These are phyloP conservation scores for Psilocybe mexicana DNA, from an alignment of 1,284 basidiomycete species.

Conservation along the genomic window DNA sequence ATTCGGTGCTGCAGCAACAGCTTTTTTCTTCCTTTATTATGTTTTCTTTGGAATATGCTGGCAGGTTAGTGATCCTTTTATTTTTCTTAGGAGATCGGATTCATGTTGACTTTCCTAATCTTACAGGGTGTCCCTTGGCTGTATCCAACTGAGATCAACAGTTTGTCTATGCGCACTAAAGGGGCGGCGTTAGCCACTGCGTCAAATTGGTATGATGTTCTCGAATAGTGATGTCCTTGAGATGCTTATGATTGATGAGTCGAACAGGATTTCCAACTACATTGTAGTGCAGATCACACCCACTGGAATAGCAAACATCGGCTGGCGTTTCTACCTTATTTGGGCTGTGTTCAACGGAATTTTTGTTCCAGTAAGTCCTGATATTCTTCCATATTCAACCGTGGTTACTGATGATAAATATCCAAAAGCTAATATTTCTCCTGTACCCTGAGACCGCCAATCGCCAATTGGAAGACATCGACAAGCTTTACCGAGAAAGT, in stretches of 20 bases:
- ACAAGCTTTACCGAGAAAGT: conserved; percentile 45
- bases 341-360: conserved; percentile 47
- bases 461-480: conserved; percentile 48
- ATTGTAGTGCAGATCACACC: conserved; percentile 48
- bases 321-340: conserved; percentile 48
- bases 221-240: too few relatives aligned
- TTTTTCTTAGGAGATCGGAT: neutral
- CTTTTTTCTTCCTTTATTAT: conserved; percentile 70
- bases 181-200: conserved; percentile 71
- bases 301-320: conserved; percentile 41
- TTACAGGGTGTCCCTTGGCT: conserved; percentile 63
- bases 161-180: conserved; percentile 63
- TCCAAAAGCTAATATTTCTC: conserved; percentile 39
- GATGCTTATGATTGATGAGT: neutral
- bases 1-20: conserved; percentile 47
- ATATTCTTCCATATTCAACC: neutral
- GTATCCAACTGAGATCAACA: conserved; percentile 66
- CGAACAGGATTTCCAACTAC: conserved; percentile 58
- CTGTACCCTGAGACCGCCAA: conserved; percentile 50
- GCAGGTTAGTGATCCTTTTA: conserved; percentile 43
- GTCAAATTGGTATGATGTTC: conserved; percentile 50
- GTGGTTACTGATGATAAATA: neutral
- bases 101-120: neutral
- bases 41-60: conserved; percentile 73
- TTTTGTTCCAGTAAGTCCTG: conserved; percentile 43